Conservation (phyloP, 805 yeast species). For the Ogataea glucozyma region DNA sequence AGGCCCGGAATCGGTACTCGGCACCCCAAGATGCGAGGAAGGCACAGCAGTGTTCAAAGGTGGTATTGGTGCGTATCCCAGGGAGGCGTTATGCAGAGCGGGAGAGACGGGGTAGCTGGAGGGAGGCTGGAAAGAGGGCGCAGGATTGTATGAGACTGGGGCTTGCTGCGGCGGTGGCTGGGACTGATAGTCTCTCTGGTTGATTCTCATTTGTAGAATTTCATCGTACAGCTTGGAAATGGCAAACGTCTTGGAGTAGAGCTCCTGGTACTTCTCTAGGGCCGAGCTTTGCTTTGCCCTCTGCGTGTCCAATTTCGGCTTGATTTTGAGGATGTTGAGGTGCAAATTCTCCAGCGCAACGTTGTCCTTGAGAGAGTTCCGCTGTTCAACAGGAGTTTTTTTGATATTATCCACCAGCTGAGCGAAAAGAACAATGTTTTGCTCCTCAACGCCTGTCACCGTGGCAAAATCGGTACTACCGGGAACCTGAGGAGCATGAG, state of each 20-base stretch:
- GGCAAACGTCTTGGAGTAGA: constrained; percentile 77
- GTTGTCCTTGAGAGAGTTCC: constrained; percentile 42
- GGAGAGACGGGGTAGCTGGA: not conserved
- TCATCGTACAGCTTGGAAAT: constrained; percentile 76
- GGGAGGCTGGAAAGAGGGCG: not conserved
- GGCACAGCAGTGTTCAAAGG: too few relatives aligned
- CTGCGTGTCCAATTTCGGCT: constrained; percentile 68
- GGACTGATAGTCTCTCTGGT: constrained; percentile 19
- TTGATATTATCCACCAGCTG: constrained; percentile 59
- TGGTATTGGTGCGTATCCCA: constrained; percentile 1
- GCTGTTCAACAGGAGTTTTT: constrained; percentile 40
- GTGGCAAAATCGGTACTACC: constrained; percentile 25
- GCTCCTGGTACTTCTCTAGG: constrained; percentile 65
- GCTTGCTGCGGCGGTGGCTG: constrained; percentile 4
- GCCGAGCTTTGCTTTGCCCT: constrained; percentile 57
- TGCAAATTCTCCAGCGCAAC: constrained; percentile 57
- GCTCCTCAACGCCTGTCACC: constrained; percentile 65
- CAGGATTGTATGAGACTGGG: not conserved
- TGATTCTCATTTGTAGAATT: constrained; percentile 58
- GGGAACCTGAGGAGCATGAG: not conserved
- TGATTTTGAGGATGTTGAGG: constrained; percentile 55
- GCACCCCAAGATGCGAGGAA: too few relatives aligned
- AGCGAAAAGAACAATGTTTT: constrained; percentile 65
- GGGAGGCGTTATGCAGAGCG: too few relatives aligned
- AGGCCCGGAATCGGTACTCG: not conserved